phyloP scores from a whole-genome alignment of 306 rosid species.

The Vachellia pachyceras region DNA sequence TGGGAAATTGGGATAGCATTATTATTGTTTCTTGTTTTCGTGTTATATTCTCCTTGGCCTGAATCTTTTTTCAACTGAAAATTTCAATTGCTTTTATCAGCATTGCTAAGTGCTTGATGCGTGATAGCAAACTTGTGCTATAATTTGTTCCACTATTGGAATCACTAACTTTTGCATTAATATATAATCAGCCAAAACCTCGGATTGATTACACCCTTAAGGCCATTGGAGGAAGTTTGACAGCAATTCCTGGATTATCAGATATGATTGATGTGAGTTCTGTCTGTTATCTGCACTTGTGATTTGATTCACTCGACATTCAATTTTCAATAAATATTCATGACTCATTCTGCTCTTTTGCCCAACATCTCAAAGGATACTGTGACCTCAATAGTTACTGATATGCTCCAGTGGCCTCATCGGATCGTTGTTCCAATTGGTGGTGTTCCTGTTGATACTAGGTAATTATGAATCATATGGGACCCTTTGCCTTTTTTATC shows the following conservation, averaged over 20 bases:
- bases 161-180: constrained; percentile 41
- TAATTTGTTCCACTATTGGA: constrained; percentile 2
- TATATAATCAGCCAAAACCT: constrained; percentile 81
- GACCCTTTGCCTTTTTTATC: background rate
- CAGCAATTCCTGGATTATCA: constrained; percentile 93
- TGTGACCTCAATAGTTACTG: constrained; percentile 72
- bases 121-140: background rate
- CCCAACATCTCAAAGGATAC: constrained; percentile 65
- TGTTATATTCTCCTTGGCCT: constrained; percentile 21
- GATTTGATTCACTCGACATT: background rate
- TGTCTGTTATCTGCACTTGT: constrained; percentile 21
- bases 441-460: constrained; percentile 76
- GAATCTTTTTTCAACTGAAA: constrained; percentile 10
- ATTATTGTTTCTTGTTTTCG: constrained; percentile 9
- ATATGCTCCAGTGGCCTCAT: constrained; percentile 98
- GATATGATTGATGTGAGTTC: constrained; percentile 98
- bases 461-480: constrained; percentile 55
- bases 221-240: constrained; percentile 93
- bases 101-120: constrained; percentile 22
- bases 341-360: constrained; percentile 35
- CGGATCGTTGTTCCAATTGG: constrained; percentile 92
- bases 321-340: constrained; percentile 9
- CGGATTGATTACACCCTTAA: constrained; percentile 87
- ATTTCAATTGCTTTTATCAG: constrained; percentile 19
- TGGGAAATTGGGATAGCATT: constrained; percentile 21